These are phyloP conservation scores for Hysterangium stoloniferum DNA, from an alignment of 768 basidiomycete genomes.

Conservation along the genomic window DNA sequence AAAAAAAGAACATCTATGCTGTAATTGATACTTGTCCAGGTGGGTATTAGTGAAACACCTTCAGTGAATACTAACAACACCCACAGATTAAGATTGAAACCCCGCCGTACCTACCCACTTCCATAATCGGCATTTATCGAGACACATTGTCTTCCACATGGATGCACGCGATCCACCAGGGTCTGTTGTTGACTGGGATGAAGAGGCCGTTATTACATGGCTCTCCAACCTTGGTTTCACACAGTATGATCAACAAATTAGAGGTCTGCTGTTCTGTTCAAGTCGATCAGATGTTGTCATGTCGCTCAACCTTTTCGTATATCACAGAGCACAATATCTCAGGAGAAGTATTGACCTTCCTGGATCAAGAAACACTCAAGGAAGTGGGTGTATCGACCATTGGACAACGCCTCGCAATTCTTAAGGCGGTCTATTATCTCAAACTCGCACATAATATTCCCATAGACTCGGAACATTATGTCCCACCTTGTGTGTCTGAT, in stretches of 20 bases:
- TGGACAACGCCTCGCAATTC: constrained; percentile 85
- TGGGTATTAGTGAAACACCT: no score
- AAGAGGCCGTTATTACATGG: constrained; percentile 61
- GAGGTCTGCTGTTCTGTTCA: constrained; percentile 39
- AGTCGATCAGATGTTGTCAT: background rate
- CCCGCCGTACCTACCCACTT: no score
- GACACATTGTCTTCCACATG: constrained; percentile 8
- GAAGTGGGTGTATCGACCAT: constrained; percentile 83
- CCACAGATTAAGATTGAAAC: no score
- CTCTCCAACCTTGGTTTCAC: constrained; percentile 69
- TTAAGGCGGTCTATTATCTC: constrained; percentile 85
- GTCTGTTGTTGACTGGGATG: constrained; percentile 29
- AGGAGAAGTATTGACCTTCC: constrained; percentile 79
- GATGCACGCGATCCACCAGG: constrained; percentile 6
- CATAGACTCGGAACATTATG: constrained; percentile 76
- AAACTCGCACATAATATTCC: constrained; percentile 81
- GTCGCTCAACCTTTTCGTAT: constrained; percentile 11
- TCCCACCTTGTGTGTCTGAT: constrained; percentile 71
- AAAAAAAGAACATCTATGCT: no score
- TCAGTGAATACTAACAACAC: no score
- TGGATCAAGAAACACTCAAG: constrained; percentile 80
- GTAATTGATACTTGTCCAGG: no score
- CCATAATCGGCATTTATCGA: constrained; percentile 2
- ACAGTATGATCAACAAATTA: constrained; percentile 77
- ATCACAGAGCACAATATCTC: constrained; percentile 80